Evolutionary conservation across 805 yeast species (phyloP), one percentile per base, ranked within the genome.

Genomic region (Candida maris): DNA sequence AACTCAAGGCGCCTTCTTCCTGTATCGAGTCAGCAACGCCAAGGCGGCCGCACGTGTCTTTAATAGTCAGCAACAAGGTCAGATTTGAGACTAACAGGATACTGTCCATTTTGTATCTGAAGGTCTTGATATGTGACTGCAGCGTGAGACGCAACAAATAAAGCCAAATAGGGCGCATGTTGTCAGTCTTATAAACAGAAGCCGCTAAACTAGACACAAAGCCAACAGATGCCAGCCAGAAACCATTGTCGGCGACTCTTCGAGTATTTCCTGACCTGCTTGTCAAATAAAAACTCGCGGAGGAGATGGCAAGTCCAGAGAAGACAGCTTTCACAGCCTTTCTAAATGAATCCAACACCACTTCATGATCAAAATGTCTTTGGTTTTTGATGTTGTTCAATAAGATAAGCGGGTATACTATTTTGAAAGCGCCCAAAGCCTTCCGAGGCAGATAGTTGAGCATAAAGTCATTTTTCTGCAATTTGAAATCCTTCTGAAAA

Each of bases 121-220:
- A 26, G 3, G 21, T 32, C 6, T 33, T 29, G 32, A 39, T 37
- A 23, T 41, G 42, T 12, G 52, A 46, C 18, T 46, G 28, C 30
- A 48, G 10, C 2, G 52, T 48, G 35, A 48, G 20, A 21, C 52
- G 37, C 22, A 50, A 29, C 13, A 48, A 24, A 22, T 50, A 50
- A 9, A 48, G 38, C 54, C 52, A 50, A 17, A 46, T 33, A 7
- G 51, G 45, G 19, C 52, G 27, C 27, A 37, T 12, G 10, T 42
- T 16, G 7, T 39, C 47, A 5, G 33, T 32, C 5, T 42, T 39
- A 29, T 40, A 48, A 6, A 48, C 10, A 5, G 32, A 27, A 9
- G 49, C 24, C 3, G 33, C 21, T 9, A 46, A 28, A 6, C 52
- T 41, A 2, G 52, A 37, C 2, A 44, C 15, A 29, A 45, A 42